These are phyloP conservation scores for Calonectria hawksworthii DNA, from an alignment of 2,329 filamentous ascomycete species.

Conservation along the genomic window DNA sequence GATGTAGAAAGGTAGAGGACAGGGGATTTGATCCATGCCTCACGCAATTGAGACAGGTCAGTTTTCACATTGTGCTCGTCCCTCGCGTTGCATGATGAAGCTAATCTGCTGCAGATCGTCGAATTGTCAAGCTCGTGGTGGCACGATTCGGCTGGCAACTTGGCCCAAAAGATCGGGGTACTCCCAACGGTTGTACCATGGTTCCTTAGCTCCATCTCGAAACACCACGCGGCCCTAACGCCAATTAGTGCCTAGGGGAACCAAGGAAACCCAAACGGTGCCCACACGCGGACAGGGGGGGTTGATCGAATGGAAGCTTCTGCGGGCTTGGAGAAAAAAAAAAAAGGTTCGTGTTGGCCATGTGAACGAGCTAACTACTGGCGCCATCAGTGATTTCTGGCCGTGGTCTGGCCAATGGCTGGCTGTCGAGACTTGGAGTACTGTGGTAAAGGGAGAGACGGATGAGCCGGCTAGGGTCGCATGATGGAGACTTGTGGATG, in stretches of 20 bases:
- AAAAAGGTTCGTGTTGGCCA: slow-evolving; percentile 26
- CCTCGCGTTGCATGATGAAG: slow-evolving; percentile 10
- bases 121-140: neutral
- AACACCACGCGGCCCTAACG: slow-evolving; percentile 31
- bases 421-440: neutral
- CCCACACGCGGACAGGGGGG: slow-evolving; percentile 31
- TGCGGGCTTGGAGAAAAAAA: slow-evolving; percentile 21
- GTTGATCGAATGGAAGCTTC: slow-evolving; percentile 34
- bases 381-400: slow-evolving; percentile 22
- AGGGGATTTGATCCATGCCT: slow-evolving; percentile 6
- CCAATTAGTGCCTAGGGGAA: slow-evolving; percentile 26
- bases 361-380: slow-evolving; percentile 27
- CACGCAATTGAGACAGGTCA: slow-evolving; percentile 8
- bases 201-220: slow-evolving; percentile 27
- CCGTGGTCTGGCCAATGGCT: neutral
- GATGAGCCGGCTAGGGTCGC: neutral
- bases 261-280: slow-evolving; percentile 36
- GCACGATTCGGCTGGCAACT: slow-evolving; percentile 17
- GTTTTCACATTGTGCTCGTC: neutral
- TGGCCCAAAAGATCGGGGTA: slow-evolving; percentile 23
- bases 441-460: neutral
- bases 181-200: slow-evolving; percentile 28
- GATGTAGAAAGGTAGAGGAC: slow-evolving; percentile 9
- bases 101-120: slow-evolving; percentile 15
- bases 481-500: neutral